Evolutionary conservation across 352 stramenopile species (phyloP), one percentile per base, ranked within the genome.

Genomic region (Salisapilia sapeloensis): DNA sequence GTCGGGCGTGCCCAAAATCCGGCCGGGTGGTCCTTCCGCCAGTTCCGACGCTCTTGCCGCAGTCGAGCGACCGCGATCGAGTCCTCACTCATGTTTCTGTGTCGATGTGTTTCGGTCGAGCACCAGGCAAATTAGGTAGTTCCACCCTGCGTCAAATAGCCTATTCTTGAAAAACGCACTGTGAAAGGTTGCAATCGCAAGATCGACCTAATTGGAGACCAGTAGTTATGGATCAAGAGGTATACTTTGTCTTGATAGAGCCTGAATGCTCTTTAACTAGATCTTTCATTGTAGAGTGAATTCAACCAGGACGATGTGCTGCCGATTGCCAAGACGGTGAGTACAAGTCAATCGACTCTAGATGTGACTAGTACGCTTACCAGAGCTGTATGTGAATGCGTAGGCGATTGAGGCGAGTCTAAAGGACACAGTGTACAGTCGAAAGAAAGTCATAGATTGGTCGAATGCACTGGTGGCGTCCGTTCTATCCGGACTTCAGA

Each of bases 1-100:
- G 80, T 53, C 4, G 93, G 95, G 4, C 89, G 75, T n/a, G 95
- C 95, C 65, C 94, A 97, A 61, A 99, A 99, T 12, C 93, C 93
- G 43, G 78, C 89, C 14, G 90, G 90, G 65, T 97, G 90, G 59
- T 97, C 89, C 33, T 79, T 58, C 30, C 87, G 69, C 92, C 85
- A 97, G 46, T 92, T 87, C 72, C 95, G 95, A 45, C 85, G 75
- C 56, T 96, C 85, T 56, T 96, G 74, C 27, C 70, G 61, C 36
- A 96, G 66, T n/a, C 85, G 71, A 44, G 81, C 72, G 48, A 83
- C 60, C 14, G 84, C 82, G 34, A 96, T 94, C 35, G 74, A 85
- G 53, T 91, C 82, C 38, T 85, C 69, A 40, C 62, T 82, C 69
- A 85, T 85, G 17, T 2, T 32, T 4, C 8, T 21, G 18, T n/a